These are phyloP conservation scores for Candida tammaniensis DNA, from an alignment of 805 yeast species.

Conservation along the genomic window DNA sequence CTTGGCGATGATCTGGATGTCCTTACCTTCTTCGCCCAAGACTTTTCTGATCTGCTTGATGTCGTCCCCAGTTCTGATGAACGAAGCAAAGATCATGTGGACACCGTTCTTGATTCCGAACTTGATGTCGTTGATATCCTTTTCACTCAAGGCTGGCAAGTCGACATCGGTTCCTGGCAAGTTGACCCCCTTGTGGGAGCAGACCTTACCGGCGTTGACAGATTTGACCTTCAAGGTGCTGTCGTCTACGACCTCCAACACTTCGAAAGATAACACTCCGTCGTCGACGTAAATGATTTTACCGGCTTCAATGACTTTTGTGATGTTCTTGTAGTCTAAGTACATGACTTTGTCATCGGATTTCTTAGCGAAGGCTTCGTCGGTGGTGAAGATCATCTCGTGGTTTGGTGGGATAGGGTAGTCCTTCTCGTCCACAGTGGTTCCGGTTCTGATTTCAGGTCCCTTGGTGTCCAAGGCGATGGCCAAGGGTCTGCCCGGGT, in stretches of 20 bases:
- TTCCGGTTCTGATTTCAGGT: constrained; percentile 99
- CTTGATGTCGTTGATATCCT: constrained; percentile 86
- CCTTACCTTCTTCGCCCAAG: constrained; percentile 94
- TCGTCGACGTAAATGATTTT: constrained; percentile 93
- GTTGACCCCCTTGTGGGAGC: constrained; percentile 98
- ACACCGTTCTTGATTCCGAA: constrained; percentile 98
- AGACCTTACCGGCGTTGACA: constrained; percentile 91
- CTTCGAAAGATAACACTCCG: constrained; percentile 96
- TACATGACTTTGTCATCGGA: constrained; percentile 82
- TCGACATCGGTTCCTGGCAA: constrained; percentile 99
- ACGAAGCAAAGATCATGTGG: constrained; percentile 98
- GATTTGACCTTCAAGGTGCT: constrained; percentile 82
- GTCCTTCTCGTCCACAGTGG: constrained; percentile 77
- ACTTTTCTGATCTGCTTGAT: constrained; percentile 88
- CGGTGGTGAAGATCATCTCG: constrained; percentile 92
- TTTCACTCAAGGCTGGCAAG: constrained; percentile 95
- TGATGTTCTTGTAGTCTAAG: constrained; percentile 93
- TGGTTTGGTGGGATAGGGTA: constrained; percentile 81
- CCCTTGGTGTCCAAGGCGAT: constrained; percentile 99
- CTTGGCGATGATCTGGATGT: constrained; percentile 94
- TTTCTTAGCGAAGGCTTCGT: constrained; percentile 66
- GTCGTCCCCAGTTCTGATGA: constrained; percentile 93
- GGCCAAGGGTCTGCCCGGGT: constrained; percentile 95
- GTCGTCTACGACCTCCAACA: constrained; percentile 75
- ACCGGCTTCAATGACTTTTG: constrained; percentile 87